These are phyloP conservation scores for Lophiotrema nucula DNA, from an alignment of 495 filamentous ascomycete genomes.

Conservation along the genomic window DNA sequence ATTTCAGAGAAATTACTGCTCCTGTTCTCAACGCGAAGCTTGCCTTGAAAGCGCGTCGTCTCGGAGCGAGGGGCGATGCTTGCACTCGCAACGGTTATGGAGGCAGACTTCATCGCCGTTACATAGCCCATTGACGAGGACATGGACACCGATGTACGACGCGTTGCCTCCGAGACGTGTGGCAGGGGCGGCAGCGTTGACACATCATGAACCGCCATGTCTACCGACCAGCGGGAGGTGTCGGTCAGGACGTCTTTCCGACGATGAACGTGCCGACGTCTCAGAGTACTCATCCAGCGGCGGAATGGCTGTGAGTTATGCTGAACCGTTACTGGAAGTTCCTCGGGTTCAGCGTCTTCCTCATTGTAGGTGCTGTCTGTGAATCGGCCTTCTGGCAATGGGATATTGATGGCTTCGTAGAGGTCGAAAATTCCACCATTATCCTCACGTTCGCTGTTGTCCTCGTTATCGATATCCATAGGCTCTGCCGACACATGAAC, in stretches of 20 bases:
- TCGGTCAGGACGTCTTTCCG: constrained; percentile 29
- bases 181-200: not conserved
- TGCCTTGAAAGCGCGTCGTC: constrained; percentile 52
- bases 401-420: constrained; percentile 29
- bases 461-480: constrained; percentile 6
- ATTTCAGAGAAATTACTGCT: constrained; percentile 63
- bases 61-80: constrained; percentile 63
- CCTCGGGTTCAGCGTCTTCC: not conserved
- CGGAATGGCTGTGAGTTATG: constrained; percentile 44
- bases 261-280: constrained; percentile 41
- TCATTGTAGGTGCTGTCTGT: constrained; percentile 16
- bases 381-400: constrained; percentile 20
- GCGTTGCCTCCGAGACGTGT: constrained; percentile 31
- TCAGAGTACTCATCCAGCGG: constrained; percentile 57
- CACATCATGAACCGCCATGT: constrained; percentile 36
- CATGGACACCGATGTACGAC: constrained; percentile 58
- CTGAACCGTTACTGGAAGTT: not conserved
- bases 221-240: constrained; percentile 50
- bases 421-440: constrained; percentile 12
- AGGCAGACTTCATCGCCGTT: constrained; percentile 72
- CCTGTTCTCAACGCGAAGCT: constrained; percentile 56
- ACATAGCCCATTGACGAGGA: constrained; percentile 73
- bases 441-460: constrained; percentile 6
- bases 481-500: not conserved
- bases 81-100: constrained; percentile 66